Percentiles rank a stretch among this genome's conserved stretches.
phyloP scores from a whole-genome alignment of 805 yeast genomes.

The Danielia oregonensis region DNA sequence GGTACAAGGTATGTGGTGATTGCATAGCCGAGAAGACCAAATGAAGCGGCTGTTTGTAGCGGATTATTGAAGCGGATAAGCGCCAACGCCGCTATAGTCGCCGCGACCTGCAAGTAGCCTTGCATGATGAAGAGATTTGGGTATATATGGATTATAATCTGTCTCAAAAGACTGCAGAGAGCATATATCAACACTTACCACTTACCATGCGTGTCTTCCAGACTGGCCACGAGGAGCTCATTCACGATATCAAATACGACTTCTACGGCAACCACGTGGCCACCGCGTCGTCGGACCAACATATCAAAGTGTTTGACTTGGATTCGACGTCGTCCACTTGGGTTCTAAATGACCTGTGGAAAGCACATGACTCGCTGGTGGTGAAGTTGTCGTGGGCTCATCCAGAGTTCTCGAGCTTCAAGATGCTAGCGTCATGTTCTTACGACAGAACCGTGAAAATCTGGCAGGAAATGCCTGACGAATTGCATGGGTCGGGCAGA shows the following conservation, averaged over 20 bases:
- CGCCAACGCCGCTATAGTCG: constrained; percentile 9
- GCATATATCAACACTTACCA: not conserved
- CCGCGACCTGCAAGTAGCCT: constrained; percentile 4
- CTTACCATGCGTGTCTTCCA: constrained; percentile 61
- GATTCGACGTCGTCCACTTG: constrained; percentile 67
- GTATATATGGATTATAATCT: too few relatives aligned
- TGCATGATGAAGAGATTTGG: constrained; percentile 1
- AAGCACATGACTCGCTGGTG: constrained; percentile 89
- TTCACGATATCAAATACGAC: constrained; percentile 88
- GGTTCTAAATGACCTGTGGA: constrained; percentile 87
- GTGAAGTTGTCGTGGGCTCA: constrained; percentile 88
- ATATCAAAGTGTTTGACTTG: constrained; percentile 81
- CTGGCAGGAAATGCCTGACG: constrained; percentile 88
- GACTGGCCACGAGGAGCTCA: constrained; percentile 89
- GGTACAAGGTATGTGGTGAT: constrained; percentile 66
- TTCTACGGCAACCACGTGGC: constrained; percentile 91
- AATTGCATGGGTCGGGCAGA: constrained; percentile 69
- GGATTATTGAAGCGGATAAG: constrained; percentile 36
- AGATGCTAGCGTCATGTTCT: constrained; percentile 80
- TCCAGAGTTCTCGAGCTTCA: constrained; percentile 78
- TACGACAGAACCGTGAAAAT: constrained; percentile 85
- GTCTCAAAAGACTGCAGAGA: too few relatives aligned
- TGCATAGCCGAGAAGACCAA: constrained; percentile 63
- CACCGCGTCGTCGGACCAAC: constrained; percentile 93
- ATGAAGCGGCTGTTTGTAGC: constrained; percentile 58